phyloP scores from a whole-genome alignment of 1,284 basidiomycete species.

The Wolfiporia cocos region DNA sequence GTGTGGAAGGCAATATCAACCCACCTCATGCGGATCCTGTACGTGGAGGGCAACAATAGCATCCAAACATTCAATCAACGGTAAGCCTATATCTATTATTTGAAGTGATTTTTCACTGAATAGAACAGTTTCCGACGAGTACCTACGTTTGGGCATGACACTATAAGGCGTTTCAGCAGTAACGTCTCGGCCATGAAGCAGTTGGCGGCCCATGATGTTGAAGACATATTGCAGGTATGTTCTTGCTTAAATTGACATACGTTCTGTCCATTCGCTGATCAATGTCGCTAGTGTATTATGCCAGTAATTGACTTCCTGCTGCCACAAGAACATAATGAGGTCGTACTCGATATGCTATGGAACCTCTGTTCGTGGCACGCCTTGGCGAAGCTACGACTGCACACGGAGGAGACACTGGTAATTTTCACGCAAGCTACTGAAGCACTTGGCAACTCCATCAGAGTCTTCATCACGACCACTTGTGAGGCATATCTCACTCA shows the following conservation, averaged over 20 bases:
- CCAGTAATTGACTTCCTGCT: conserved; percentile 24
- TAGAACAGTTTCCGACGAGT: conserved; percentile 15
- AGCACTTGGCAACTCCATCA: conserved; percentile 13
- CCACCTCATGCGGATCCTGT: conserved; percentile 6
- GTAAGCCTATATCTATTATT: conserved; percentile 4
- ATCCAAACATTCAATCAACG: conserved; percentile 9
- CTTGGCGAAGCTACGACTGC: conserved; percentile 24
- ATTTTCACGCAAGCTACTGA: conserved; percentile 13
- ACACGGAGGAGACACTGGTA: conserved; percentile 18
- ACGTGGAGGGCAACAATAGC: conserved; percentile 1
- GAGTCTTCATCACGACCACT: conserved; percentile 14
- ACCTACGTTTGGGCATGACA: conserved; percentile 21
- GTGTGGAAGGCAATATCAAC: conserved; percentile 25
- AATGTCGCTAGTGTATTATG: conserved; percentile 19
- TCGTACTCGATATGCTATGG: conserved; percentile 21
- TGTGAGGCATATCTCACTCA: conserved; percentile 13
- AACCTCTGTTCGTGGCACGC: conserved; percentile 22
- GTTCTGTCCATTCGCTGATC: not conserved
- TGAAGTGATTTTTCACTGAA: not conserved
- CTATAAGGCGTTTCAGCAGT: conserved; percentile 18
- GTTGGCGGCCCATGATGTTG: conserved; percentile 23
- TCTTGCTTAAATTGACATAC: too few relatives aligned
- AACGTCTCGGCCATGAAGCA: conserved; percentile 23
- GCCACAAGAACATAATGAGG: conserved; percentile 11
- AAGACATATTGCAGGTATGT: conserved; percentile 23